phyloP scores from a whole-genome alignment of 495 filamentous ascomycete genomes.

The Neurospora africana region DNA sequence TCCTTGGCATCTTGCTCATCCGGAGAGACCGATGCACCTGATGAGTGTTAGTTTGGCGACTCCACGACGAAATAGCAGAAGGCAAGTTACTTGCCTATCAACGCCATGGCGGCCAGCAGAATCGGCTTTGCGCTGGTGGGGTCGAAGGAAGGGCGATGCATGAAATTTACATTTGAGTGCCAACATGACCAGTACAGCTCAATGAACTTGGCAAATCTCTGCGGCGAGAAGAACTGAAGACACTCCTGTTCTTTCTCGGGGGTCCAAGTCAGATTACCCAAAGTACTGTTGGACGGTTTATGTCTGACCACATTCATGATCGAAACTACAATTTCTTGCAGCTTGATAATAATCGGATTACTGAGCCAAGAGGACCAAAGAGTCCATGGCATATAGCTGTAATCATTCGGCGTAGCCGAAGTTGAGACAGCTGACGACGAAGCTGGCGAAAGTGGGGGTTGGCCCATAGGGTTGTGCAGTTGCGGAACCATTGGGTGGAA shows the following conservation, averaged over 20 bases:
- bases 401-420: not conserved
- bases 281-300: conserved; percentile 16
- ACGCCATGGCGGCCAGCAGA: conserved; percentile 19
- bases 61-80: not conserved
- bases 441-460: not conserved
- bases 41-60: not conserved
- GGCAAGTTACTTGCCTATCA: conserved; percentile 12
- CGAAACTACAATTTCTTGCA: conserved; percentile 17
- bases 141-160: conserved; percentile 20
- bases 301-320: conserved; percentile 15
- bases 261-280: conserved; percentile 16
- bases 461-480: not conserved
- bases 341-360: conserved; percentile 15
- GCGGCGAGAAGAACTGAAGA: conserved; percentile 19
- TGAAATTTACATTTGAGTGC: conserved; percentile 21
- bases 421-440: not conserved
- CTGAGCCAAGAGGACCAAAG: conserved; percentile 15
- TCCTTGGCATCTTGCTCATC: conserved; percentile 19
- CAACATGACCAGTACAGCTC: conserved; percentile 24
- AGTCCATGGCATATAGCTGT: not conserved
- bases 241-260: conserved; percentile 16
- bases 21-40: conserved; percentile 23
- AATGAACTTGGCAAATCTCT: conserved; percentile 18
- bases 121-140: conserved; percentile 11
- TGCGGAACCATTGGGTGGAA: not conserved